Evolutionary conservation across 2,329 filamentous ascomycete genomes (phyloP).

Genomic region (Fusarium anthophilum): DNA sequence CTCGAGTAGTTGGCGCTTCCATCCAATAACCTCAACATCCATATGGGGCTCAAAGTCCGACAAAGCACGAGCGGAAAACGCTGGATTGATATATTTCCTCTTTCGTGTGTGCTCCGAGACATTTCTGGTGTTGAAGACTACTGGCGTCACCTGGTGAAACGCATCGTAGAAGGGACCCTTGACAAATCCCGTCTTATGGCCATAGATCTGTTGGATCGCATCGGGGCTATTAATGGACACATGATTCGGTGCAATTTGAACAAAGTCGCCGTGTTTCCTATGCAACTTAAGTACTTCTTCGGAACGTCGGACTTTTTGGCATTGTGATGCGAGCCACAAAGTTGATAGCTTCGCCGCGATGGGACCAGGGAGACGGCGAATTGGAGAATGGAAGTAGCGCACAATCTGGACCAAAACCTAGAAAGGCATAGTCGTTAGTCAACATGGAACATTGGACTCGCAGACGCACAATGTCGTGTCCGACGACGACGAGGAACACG

Average conservation of each 20-base stretch:
- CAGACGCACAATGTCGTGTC: not conserved
- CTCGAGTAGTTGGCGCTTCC: not conserved
- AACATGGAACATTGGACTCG: too few relatives aligned
- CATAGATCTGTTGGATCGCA: not conserved
- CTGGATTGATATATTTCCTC: not conserved
- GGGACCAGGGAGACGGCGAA: not conserved
- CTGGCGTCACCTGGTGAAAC: not conserved
- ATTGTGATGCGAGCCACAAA: not conserved
- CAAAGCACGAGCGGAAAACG: not conserved
- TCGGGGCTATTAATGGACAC: not conserved
- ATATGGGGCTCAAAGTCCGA: not conserved
- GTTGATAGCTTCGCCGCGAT: not conserved
- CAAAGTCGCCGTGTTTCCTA: not conserved
- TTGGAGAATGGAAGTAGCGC: not conserved
- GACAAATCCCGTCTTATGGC: not conserved
- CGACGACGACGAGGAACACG: not conserved
- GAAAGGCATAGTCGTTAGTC: not conserved
- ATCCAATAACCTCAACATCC: not conserved
- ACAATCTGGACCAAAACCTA: not conserved
- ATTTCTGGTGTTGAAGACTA: not conserved
- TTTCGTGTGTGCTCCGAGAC: not conserved
- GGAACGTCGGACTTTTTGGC: not conserved
- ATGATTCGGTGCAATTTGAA: not conserved
- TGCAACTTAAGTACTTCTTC: not conserved
- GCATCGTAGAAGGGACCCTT: not conserved